A percentile compares a stretch with the other conserved stretches of the same genome.
phyloP scores from a whole-genome alignment of 2,329 filamentous ascomycete species.

The Apiospora hydei region DNA sequence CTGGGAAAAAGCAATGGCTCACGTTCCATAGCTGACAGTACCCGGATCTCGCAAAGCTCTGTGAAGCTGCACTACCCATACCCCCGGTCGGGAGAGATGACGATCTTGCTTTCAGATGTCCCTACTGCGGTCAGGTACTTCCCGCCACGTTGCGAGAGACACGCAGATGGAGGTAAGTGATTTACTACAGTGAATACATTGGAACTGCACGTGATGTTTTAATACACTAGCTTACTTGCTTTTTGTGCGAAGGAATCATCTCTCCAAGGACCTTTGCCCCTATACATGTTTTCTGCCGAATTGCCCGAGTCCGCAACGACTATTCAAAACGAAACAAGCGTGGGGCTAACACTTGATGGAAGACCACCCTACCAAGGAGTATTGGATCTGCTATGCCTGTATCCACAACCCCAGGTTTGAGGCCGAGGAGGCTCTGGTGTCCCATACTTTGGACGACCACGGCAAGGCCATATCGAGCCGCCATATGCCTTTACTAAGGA shows the following conservation, averaged over 20 bases:
- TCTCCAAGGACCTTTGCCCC: background rate
- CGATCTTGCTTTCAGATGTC: background rate
- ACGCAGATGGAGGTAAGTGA: background rate
- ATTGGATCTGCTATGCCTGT: slow-evolving; percentile 12
- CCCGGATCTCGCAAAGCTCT: background rate
- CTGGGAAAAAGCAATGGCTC: too few species aligned
- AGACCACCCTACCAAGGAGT: background rate
- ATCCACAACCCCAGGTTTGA: background rate
- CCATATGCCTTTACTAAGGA: background rate
- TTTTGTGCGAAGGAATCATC: background rate
- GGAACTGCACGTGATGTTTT: background rate
- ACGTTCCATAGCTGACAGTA: too few species aligned
- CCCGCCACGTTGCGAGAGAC: background rate
- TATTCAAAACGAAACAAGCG: background rate
- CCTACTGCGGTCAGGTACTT: background rate
- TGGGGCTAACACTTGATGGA: background rate
- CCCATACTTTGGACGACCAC: background rate
- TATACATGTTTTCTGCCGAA: slow-evolving; percentile 13
- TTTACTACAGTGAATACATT: background rate
- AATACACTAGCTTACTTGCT: background rate
- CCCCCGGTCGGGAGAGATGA: background rate
- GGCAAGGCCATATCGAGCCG: background rate
- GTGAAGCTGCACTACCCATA: background rate
- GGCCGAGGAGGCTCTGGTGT: background rate
- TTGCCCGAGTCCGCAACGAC: background rate